Percentiles rank a stretch among this genome's conserved stretches.
phyloP scores from a whole-genome alignment of 2,329 filamentous ascomycete species.

The Curvularia verruculosa region DNA sequence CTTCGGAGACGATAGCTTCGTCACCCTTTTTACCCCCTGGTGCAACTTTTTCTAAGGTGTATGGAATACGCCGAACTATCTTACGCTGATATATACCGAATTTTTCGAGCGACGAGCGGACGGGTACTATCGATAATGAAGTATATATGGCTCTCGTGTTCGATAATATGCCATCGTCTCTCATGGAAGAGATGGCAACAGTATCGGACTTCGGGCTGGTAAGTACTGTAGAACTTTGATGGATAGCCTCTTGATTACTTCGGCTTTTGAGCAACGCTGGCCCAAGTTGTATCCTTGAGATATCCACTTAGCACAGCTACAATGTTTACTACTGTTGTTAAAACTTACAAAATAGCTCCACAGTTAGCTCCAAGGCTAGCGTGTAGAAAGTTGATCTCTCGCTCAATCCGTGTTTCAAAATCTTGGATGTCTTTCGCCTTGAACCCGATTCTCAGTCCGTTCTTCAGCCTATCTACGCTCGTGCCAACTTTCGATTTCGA shows the following conservation, averaged over 20 bases:
- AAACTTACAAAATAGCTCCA: conserved; percentile 16
- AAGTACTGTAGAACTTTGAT: background rate
- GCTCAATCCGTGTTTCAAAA: conserved; percentile 14
- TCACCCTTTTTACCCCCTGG: background rate
- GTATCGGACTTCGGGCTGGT: background rate
- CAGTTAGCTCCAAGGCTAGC: conserved; percentile 10
- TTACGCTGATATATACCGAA: background rate
- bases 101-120: background rate
- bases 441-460: conserved; percentile 10
- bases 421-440: conserved; percentile 18
- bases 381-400: conserved; percentile 13
- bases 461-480: conserved; percentile 2
- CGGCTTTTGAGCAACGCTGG: background rate
- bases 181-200: background rate
- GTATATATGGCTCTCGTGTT: background rate
- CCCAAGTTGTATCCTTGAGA: conserved; percentile 1
- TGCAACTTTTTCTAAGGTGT: background rate
- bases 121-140: background rate
- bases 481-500: background rate
- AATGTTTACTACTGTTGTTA: background rate
- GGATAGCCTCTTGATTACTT: background rate
- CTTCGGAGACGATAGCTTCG: background rate
- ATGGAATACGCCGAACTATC: background rate
- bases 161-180: background rate
- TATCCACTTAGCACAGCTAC: background rate